These are phyloP conservation scores for Penicillium sp. DNA, from an alignment of 2,329 filamentous ascomycete species.

Conservation along the genomic window DNA sequence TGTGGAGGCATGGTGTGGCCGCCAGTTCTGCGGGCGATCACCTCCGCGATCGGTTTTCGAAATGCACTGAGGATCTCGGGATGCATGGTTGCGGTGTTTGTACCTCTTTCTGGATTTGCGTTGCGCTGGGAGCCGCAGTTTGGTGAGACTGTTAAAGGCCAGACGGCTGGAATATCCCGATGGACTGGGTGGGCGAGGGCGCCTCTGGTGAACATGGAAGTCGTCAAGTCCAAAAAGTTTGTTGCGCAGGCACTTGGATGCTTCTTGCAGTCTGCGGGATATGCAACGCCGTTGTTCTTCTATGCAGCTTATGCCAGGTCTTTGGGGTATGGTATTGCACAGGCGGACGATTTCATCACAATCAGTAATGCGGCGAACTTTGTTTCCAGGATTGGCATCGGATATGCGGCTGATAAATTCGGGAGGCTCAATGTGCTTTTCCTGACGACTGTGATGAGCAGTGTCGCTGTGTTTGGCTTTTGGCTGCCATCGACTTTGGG, in stretches of 20 bases:
- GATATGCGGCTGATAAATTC: conserved; percentile 41
- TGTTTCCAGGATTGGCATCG: conserved; percentile 42
- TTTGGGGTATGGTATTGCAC: conserved; percentile 38
- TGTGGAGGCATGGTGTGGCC: conserved; percentile 45
- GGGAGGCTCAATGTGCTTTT: conserved; percentile 46
- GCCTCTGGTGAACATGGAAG: conserved; percentile 35
- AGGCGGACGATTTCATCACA: conserved; percentile 44
- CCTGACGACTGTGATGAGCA: conserved; percentile 34
- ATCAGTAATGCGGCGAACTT: conserved; percentile 47
- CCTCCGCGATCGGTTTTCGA: conserved; percentile 39
- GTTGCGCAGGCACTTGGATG: conserved; percentile 39
- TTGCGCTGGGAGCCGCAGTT: conserved; percentile 36
- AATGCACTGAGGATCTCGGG: conserved; percentile 40
- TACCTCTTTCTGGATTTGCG: conserved; percentile 27
- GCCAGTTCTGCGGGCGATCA: conserved; percentile 35
- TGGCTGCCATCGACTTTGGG: conserved; percentile 29
- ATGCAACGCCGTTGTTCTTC: conserved; percentile 45
- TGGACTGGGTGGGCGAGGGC: conserved; percentile 26
- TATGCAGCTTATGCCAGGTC: conserved; percentile 44
- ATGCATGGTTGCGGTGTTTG: conserved; percentile 31
- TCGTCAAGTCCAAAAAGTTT: conserved; percentile 34
- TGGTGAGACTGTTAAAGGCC: conserved; percentile 21
- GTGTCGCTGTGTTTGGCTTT: conserved; percentile 30
- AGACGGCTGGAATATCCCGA: conserved; percentile 18
- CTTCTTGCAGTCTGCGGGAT: conserved; percentile 43